phyloP scores from a whole-genome alignment of 192 early-diverging fungal genomes.

The Backusella tarrabulga region DNA sequence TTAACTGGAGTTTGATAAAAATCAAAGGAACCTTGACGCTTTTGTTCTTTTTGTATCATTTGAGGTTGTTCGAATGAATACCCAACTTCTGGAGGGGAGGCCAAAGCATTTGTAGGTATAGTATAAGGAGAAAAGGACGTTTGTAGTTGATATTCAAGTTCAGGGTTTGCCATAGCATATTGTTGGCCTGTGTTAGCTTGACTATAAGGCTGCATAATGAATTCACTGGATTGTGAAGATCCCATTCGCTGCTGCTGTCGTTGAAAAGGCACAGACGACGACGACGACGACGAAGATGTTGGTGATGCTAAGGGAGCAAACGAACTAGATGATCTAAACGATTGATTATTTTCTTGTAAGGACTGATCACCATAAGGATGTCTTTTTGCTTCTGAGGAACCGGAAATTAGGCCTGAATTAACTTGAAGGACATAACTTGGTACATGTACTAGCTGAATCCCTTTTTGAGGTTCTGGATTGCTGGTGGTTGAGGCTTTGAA shows the following conservation, averaged over 20 bases:
- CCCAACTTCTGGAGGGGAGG: constrained; percentile 4
- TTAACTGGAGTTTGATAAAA: constrained; percentile 1
- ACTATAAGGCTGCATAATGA: neutral
- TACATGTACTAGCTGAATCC: constrained; percentile 21
- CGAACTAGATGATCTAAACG: neutral
- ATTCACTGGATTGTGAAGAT: constrained; percentile 5
- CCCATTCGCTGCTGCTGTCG: neutral
- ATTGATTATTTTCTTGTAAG: neutral
- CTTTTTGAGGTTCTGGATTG: constrained; percentile 6
- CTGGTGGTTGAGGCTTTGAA: neutral
- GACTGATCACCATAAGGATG: neutral
- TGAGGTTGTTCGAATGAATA: constrained; percentile 9
- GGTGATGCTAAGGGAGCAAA: constrained; percentile 17
- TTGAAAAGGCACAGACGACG: constrained; percentile 7
- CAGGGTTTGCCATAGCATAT: neutral
- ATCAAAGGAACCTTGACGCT: neutral
- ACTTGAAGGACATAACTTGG: constrained; percentile 22
- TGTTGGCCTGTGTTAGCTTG: neutral
- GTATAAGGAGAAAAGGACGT: constrained; percentile 19
- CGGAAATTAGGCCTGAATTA: constrained; percentile 3
- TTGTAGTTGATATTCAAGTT: neutral
- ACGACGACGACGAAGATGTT: constrained; percentile 10
- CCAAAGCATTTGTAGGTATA: constrained; percentile 7
- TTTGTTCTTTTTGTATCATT: neutral
- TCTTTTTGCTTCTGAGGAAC: neutral